A percentile compares a stretch with the other conserved stretches of the same genome.
Evolutionary conservation across 441 rosid species (phyloP).

Genomic region (Breynia disticha): DNA sequence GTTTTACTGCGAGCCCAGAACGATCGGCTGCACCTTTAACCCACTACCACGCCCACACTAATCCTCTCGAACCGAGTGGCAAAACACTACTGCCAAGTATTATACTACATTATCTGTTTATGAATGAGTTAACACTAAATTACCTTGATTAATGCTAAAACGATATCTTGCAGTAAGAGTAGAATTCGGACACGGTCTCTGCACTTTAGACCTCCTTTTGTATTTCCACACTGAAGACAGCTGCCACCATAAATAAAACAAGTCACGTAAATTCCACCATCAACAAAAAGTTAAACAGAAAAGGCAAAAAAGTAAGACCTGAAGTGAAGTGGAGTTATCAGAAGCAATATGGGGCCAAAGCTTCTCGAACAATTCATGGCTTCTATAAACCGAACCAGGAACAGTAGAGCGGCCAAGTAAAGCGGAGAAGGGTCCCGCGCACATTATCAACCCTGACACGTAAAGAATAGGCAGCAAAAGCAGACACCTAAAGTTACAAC

Average conservation of each 20-base stretch:
- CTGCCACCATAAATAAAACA: constrained; percentile 23
- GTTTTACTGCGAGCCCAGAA: too few species aligned
- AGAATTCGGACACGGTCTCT: constrained; percentile 62
- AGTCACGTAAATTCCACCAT: too few species aligned
- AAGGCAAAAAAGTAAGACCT: constrained; percentile 47
- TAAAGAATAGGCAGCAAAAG: constrained; percentile 51
- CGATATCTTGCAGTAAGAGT: constrained; percentile 27
- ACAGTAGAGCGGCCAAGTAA: constrained; percentile 32
- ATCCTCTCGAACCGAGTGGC: too few species aligned
- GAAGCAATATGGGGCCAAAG: constrained; percentile 57
- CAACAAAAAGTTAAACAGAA: too few species aligned
- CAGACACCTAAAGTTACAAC: constrained; percentile 53
- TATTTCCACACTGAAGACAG: constrained; percentile 70
- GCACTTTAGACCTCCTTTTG: constrained; percentile 60
- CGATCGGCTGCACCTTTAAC: too few species aligned
- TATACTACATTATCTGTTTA: too few species aligned
- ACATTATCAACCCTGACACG: constrained; percentile 61
- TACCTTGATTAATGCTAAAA: constrained; percentile 39
- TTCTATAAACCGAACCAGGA: constrained; percentile 76
- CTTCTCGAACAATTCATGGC: constrained; percentile 55
- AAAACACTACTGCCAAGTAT: too few species aligned
- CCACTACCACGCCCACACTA: too few species aligned
- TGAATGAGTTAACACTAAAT: too few species aligned
- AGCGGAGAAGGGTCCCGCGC: constrained; percentile 67
- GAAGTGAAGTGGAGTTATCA: constrained; percentile 57